phyloP scores from a whole-genome alignment of 2,329 filamentous ascomycete species.

The Torrubiellomyces zombiae region DNA sequence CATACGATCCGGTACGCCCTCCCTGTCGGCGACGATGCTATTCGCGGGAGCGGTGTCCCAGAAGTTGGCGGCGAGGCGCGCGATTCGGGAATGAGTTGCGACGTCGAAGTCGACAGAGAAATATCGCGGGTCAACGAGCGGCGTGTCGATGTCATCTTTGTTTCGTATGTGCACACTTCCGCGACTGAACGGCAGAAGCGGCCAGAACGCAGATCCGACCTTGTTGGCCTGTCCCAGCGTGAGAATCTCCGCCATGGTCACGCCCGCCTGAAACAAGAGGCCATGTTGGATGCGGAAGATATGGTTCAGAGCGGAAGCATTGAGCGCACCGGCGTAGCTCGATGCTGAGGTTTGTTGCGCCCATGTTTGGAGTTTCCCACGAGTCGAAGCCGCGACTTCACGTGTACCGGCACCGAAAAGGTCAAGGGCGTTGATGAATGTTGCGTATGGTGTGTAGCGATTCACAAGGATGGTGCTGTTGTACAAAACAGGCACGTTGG shows the following conservation, averaged over 20 bases:
- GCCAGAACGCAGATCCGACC: slow-evolving; percentile 20
- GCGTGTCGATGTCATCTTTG: slow-evolving; percentile 15
- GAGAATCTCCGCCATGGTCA: slow-evolving; percentile 30
- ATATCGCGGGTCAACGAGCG: slow-evolving; percentile 20
- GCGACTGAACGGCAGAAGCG: slow-evolving; percentile 20
- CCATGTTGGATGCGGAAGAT: slow-evolving; percentile 28
- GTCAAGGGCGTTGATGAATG: slow-evolving; percentile 17
- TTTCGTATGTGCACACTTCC: slow-evolving; percentile 24
- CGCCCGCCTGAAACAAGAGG: slow-evolving; percentile 26
- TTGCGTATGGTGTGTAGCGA: slow-evolving; percentile 15
- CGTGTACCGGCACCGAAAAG: slow-evolving; percentile 14
- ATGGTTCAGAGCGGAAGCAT: slow-evolving; percentile 16
- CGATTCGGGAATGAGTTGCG: slow-evolving; percentile 11
- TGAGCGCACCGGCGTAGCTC: slow-evolving; percentile 11
- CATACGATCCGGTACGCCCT: slow-evolving; percentile 1
- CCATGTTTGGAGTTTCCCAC: slow-evolving; percentile 13
- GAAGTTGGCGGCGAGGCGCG: slow-evolving; percentile 13
- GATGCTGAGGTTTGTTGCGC: slow-evolving; percentile 12
- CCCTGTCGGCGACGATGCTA: slow-evolving; percentile 1
- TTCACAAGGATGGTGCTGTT: slow-evolving; percentile 6
- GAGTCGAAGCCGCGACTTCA: slow-evolving; percentile 10
- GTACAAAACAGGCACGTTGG: slow-evolving; percentile 15
- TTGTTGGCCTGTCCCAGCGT: slow-evolving; percentile 14
- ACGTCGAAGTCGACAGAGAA: slow-evolving; percentile 19
- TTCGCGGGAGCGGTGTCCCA: slow-evolving; percentile 13